Percentiles rank a stretch among this genome's conserved stretches.
Conservation (phyloP, 129 eudicot genomes). For the Heracleum sosnowskyi region DNA sequence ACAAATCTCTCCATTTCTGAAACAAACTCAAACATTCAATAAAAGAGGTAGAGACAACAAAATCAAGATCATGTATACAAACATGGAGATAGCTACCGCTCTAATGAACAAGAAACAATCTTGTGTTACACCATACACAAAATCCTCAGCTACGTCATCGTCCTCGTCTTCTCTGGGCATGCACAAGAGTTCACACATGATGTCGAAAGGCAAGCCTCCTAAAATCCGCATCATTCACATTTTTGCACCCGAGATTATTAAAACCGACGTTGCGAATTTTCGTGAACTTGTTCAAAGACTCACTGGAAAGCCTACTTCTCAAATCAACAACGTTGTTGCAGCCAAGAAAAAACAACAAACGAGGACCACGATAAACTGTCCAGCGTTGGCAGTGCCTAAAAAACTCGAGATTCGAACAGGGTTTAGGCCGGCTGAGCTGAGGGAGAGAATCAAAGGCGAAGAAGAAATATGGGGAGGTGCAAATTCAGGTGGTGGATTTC, state of each 20-base stretch:
- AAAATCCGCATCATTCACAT: slow-evolving; percentile 92
- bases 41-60: slow-evolving; percentile 10
- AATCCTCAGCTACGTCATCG: slow-evolving; percentile 11
- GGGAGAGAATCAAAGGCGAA: slow-evolving; percentile 70
- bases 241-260: slow-evolving; percentile 88
- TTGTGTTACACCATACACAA: slow-evolving; percentile 17
- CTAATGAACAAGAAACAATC: slow-evolving; percentile 46
- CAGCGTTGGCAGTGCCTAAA: slow-evolving; percentile 7
- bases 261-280: slow-evolving; percentile 79
- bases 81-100: slow-evolving; percentile 28
- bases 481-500: slow-evolving; percentile 68
- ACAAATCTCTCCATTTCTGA: slow-evolving; percentile 28
- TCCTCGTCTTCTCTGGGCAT: slow-evolving; percentile 34
- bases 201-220: slow-evolving; percentile 78
- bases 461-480: slow-evolving; percentile 80
- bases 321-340: slow-evolving; percentile 12
- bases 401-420: slow-evolving; percentile 28
- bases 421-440: slow-evolving; percentile 27
- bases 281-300: slow-evolving; percentile 80
- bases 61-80: slow-evolving; percentile 29
- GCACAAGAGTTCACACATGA: slow-evolving; percentile 55
- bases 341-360: slow-evolving; percentile 23
- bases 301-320: slow-evolving; percentile 64
- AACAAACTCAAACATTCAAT: neutral
- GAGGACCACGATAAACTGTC: slow-evolving; percentile 8